Percentiles rank a stretch among this genome's conserved stretches.
Evolutionary conservation across 352 stramenopile species (phyloP).

Genomic region (Globisporangium middletonii): DNA sequence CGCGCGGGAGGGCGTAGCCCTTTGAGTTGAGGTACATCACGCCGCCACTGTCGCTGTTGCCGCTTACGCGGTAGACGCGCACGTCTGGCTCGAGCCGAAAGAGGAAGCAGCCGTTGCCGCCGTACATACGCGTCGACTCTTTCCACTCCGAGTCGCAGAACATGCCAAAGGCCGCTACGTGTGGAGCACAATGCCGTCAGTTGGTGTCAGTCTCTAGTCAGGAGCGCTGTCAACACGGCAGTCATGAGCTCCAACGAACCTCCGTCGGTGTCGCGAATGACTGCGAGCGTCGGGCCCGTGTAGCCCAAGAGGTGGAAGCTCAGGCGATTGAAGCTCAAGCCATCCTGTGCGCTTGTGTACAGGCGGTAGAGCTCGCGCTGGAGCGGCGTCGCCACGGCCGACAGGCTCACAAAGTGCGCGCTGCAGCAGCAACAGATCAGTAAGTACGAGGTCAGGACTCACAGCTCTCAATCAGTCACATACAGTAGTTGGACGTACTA

Average conservation of each 20-base stretch:
- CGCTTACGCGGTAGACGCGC: constrained; percentile 49
- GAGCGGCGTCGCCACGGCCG: constrained; percentile 43
- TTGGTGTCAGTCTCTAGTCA: too few relatives aligned
- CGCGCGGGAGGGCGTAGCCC: constrained; percentile 60
- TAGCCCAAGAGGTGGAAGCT: constrained; percentile 82
- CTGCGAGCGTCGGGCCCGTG: constrained; percentile 54
- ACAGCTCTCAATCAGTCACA: not conserved
- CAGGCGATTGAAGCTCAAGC: constrained; percentile 78
- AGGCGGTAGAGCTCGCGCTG: constrained; percentile 56
- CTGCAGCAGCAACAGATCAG: constrained; percentile 18
- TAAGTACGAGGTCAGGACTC: not conserved
- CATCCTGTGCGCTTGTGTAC: constrained; percentile 78
- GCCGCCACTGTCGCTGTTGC: constrained; percentile 43
- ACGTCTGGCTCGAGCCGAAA: constrained; percentile 64
- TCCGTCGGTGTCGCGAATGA: constrained; percentile 67
- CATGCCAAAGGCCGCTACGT: constrained; percentile 76
- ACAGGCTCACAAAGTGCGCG: constrained; percentile 60
- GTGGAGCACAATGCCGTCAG: not conserved
- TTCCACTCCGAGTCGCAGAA: constrained; percentile 85
- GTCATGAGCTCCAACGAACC: constrained; percentile 17
- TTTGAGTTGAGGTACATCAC: constrained; percentile 90
- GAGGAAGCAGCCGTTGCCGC: constrained; percentile 77
- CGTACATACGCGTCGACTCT: constrained; percentile 73
- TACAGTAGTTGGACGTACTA: constrained; percentile 21
- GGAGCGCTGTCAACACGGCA: too few relatives aligned